Evolutionary conservation across 2,329 filamentous ascomycete genomes (phyloP).

Genomic region (Graphiopsis chlorocephala): DNA sequence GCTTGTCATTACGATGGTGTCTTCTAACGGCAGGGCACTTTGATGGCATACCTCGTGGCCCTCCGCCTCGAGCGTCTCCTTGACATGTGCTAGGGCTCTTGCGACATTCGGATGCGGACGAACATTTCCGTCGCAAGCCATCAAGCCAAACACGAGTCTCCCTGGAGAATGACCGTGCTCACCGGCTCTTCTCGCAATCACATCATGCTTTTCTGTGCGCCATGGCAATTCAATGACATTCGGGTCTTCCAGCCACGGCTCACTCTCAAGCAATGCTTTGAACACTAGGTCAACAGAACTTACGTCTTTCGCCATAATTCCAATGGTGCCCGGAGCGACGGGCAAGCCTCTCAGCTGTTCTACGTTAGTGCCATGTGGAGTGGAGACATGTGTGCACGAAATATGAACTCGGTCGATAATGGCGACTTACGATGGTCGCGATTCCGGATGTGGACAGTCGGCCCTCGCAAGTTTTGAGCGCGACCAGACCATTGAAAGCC

Average conservation of each 20-base stretch:
- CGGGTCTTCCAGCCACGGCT: constrained; percentile 17
- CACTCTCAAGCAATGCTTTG: constrained; percentile 15
- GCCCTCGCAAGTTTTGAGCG: constrained; percentile 18
- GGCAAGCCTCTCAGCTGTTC: constrained; percentile 21
- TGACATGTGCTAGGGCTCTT: constrained; percentile 16
- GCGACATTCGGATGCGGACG: constrained; percentile 18
- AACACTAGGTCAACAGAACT: constrained; percentile 14
- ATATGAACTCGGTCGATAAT: neutral
- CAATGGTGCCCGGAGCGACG: constrained; percentile 20
- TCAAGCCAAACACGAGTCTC: constrained; percentile 23
- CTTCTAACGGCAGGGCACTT: neutral
- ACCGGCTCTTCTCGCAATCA: constrained; percentile 11
- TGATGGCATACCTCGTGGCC: constrained; percentile 19
- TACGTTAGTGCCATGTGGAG: neutral
- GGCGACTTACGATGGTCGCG: constrained; percentile 18
- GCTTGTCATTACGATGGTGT: constrained; percentile 1
- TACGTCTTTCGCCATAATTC: constrained; percentile 19
- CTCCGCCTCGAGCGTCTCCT: constrained; percentile 16
- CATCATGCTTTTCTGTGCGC: constrained; percentile 20
- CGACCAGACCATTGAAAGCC: constrained; percentile 22
- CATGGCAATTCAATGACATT: constrained; percentile 22
- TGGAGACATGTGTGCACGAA: neutral
- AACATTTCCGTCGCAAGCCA: constrained; percentile 19
- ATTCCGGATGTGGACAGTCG: constrained; percentile 19
- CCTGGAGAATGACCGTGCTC: constrained; percentile 8